These are phyloP conservation scores for Cadophora sp. DNA, from an alignment of 2,329 filamentous ascomycete species.

Conservation along the genomic window DNA sequence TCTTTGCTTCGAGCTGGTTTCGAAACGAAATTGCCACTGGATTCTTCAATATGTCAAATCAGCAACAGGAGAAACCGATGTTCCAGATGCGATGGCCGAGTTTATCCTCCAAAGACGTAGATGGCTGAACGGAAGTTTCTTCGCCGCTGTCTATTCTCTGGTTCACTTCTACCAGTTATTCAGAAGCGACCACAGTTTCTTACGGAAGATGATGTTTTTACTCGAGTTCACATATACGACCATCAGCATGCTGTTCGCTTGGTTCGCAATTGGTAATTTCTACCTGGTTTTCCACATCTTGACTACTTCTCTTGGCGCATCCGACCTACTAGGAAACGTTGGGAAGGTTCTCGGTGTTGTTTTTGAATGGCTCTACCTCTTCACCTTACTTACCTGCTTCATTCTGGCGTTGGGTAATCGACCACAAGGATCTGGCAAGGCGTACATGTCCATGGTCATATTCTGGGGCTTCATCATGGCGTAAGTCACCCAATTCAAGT, in stretches of 20 bases:
- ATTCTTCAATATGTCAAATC: slow-evolving; percentile 98
- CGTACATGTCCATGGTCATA: slow-evolving; percentile 97
- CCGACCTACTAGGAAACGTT: slow-evolving; percentile 73
- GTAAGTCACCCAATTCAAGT: slow-evolving; percentile 55
- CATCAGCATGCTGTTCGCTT: slow-evolving; percentile 96
- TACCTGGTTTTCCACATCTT: slow-evolving; percentile 98
- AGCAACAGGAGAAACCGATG: slow-evolving; percentile 94
- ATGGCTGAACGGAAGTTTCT: slow-evolving; percentile 98
- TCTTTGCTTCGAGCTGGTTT: slow-evolving; percentile 96
- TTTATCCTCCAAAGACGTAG: slow-evolving; percentile 94
- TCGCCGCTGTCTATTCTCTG: slow-evolving; percentile 93
- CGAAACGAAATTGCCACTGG: slow-evolving; percentile 97
- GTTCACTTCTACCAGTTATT: slow-evolving; percentile 97
- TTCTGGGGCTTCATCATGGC: slow-evolving; percentile 98
- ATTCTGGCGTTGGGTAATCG: slow-evolving; percentile 93
- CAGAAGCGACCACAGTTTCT: slow-evolving; percentile 85
- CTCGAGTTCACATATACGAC: slow-evolving; percentile 95
- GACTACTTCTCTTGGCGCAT: slow-evolving; percentile 79
- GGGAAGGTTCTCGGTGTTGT: slow-evolving; percentile 85
- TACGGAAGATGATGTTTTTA: slow-evolving; percentile 89
- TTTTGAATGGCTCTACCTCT: slow-evolving; percentile 96
- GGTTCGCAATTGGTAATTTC: slow-evolving; percentile 99
- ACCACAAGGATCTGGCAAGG: slow-evolving; percentile 89
- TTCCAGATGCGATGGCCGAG: slow-evolving; percentile 91
- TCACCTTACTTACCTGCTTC: slow-evolving; percentile 91